Percentiles rank a stretch among this genome's conserved stretches.
Evolutionary conservation across 192 early-diverging fungal genomes (phyloP).

Genomic region (Obelidium mucronatum): DNA sequence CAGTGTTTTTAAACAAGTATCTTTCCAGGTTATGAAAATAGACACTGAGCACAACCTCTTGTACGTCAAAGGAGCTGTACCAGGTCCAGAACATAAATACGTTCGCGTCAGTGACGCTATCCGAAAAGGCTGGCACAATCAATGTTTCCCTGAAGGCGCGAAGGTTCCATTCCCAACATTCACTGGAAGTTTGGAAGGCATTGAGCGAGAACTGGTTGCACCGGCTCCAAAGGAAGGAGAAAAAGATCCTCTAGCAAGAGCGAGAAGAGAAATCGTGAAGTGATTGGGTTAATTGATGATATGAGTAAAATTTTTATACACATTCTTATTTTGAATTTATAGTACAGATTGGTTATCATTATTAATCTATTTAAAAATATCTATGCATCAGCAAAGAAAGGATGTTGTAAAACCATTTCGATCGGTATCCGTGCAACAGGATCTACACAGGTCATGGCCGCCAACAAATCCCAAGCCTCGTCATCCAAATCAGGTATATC

Average conservation of each 20-base stretch:
- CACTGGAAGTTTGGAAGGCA: constrained; percentile 35
- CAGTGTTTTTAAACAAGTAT: background rate
- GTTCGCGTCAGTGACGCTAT: constrained; percentile 89
- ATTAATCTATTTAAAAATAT: too few species aligned
- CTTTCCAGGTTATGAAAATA: constrained; percentile 60
- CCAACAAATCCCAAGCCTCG: background rate
- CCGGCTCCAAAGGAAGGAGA: constrained; percentile 35
- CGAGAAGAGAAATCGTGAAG: constrained; percentile 32
- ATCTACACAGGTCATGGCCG: background rate
- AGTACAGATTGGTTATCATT: too few species aligned
- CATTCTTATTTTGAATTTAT: too few species aligned
- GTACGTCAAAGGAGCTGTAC: constrained; percentile 92
- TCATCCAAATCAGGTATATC: background rate
- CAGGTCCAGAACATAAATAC: constrained; percentile 85
- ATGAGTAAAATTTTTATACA: too few species aligned
- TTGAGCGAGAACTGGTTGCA: constrained; percentile 52
- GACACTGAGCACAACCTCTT: constrained; percentile 86
- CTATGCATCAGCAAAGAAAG: constrained; percentile 8
- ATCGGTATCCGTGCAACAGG: background rate
- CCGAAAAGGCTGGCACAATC: constrained; percentile 62
- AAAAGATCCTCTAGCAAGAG: constrained; percentile 30
- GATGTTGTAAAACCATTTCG: background rate
- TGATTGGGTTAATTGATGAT: constrained; percentile 2
- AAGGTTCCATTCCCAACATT: constrained; percentile 61
- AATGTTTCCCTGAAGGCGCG: constrained; percentile 49